Percentiles rank a stretch among this genome's conserved stretches.
These are phyloP conservation scores for Jaltomata sinuosa DNA, from an alignment of 257 asterid genomes.

Conservation along the genomic window DNA sequence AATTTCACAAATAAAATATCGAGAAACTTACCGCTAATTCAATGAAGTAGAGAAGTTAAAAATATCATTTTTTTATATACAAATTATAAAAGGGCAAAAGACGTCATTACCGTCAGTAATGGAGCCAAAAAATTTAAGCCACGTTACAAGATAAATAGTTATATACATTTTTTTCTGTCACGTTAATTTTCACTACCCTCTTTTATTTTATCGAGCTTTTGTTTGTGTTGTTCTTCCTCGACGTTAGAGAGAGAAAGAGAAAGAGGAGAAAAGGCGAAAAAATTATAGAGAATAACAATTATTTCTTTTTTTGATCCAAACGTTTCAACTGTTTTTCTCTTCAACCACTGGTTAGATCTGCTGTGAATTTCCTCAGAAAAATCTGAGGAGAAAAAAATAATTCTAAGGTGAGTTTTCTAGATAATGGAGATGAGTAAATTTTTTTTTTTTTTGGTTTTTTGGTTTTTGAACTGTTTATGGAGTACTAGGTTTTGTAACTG, in stretches of 20 bases:
- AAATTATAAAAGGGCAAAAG: too few relatives aligned
- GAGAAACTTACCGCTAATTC: too few relatives aligned
- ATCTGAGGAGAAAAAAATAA: neutral
- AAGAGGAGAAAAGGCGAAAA: neutral
- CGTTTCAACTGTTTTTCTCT: neutral
- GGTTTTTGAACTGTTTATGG: neutral
- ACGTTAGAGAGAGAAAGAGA: conserved; percentile 1
- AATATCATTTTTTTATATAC: too few relatives aligned
- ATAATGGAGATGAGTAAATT: neutral
- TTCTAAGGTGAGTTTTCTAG: neutral
- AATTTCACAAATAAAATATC: too few relatives aligned
- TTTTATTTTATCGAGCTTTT: neutral
- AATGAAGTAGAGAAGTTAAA: too few relatives aligned
- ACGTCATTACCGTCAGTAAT: too few relatives aligned
- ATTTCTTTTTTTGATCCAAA: neutral
- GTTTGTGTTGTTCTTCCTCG: neutral
- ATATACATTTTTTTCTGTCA: neutral
- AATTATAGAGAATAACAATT: neutral
- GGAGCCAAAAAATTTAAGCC: too few relatives aligned
- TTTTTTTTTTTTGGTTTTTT: neutral
- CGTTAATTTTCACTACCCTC: neutral
- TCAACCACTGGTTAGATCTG: conserved; percentile 3
- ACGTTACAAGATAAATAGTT: neutral
- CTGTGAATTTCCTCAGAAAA: neutral
- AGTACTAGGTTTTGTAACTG: neutral